These are phyloP conservation scores for Kalmusia sp. DNA, from an alignment of 2,329 filamentous ascomycete genomes.

Conservation along the genomic window DNA sequence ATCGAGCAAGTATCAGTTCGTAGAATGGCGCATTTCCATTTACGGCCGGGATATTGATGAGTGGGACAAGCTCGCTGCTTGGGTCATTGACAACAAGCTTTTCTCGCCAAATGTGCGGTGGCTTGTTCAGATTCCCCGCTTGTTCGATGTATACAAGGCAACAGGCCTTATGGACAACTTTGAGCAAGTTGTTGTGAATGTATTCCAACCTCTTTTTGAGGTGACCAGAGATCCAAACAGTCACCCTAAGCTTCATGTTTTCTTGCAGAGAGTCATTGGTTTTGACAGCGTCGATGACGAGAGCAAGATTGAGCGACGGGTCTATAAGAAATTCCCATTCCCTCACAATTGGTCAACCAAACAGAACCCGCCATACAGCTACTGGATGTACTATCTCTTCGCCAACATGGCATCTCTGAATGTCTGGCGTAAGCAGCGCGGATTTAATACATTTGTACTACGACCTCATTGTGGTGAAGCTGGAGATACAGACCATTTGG, in stretches of 20 bases:
- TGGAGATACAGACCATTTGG: slow-evolving; percentile 94
- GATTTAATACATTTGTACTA: slow-evolving; percentile 94
- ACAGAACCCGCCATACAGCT: slow-evolving; percentile 97
- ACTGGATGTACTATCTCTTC: slow-evolving; percentile 98
- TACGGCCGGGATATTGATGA: slow-evolving; percentile 92
- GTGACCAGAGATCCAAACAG: slow-evolving; percentile 85
- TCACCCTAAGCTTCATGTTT: slow-evolving; percentile 92
- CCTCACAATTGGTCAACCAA: slow-evolving; percentile 88
- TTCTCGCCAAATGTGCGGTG: slow-evolving; percentile 98
- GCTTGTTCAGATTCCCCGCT: slow-evolving; percentile 92
- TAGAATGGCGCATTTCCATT: slow-evolving; percentile 98
- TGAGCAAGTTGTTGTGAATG: slow-evolving; percentile 86
- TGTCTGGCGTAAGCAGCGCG: slow-evolving; percentile 85
- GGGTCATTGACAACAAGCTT: slow-evolving; percentile 97
- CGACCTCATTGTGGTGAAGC: slow-evolving; percentile 96
- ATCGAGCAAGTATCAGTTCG: slow-evolving; percentile 99
- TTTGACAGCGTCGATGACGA: slow-evolving; percentile 99
- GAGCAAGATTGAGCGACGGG: slow-evolving; percentile 90
- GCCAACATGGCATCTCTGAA: slow-evolving; percentile 94
- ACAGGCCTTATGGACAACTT: slow-evolving; percentile 86
- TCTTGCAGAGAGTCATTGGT: slow-evolving; percentile 92
- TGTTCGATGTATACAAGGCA: slow-evolving; percentile 96
- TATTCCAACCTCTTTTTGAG: slow-evolving; percentile 94
- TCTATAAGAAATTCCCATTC: slow-evolving; percentile 95
- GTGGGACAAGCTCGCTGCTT: slow-evolving; percentile 96